Percentiles rank a stretch among this genome's conserved stretches.
Evolutionary conservation across 495 filamentous ascomycete species (phyloP).

Genomic region (Penicillium flavigenum): DNA sequence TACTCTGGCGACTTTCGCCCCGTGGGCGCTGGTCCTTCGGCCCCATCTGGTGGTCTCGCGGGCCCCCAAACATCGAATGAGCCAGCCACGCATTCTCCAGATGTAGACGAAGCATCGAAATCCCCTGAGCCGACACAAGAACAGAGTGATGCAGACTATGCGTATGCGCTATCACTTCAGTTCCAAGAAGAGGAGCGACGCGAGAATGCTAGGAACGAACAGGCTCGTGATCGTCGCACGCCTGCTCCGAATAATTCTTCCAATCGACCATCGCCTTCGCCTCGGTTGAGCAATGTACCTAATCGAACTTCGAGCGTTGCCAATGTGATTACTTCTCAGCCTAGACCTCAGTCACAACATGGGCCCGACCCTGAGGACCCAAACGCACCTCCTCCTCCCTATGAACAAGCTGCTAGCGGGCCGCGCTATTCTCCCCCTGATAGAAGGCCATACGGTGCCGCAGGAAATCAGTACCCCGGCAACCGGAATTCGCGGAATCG

Average conservation of each 20-base stretch:
- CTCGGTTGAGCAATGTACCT: slow-evolving; percentile 21
- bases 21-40: slow-evolving; percentile 58
- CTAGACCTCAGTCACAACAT: slow-evolving; percentile 19
- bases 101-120: slow-evolving; percentile 9
- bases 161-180: slow-evolving; percentile 48
- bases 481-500: slow-evolving; percentile 18
- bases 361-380: slow-evolving; percentile 40
- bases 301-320: slow-evolving; percentile 28
- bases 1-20: slow-evolving; percentile 87
- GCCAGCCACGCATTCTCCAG: slow-evolving; percentile 6
- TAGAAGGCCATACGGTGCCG: slow-evolving; percentile 46
- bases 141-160: slow-evolving; percentile 52
- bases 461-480: slow-evolving; percentile 16
- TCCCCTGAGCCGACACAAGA: slow-evolving; percentile 36
- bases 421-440: slow-evolving; percentile 62
- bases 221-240: slow-evolving; percentile 13
- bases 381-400: slow-evolving; percentile 70
- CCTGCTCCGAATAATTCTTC: slow-evolving; percentile 13
- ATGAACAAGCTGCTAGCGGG: slow-evolving; percentile 73
- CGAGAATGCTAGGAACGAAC: slow-evolving; percentile 18
- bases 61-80: slow-evolving; percentile 35
- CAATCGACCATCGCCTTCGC: slow-evolving; percentile 9
- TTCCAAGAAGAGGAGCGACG: slow-evolving; percentile 45
- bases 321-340: slow-evolving; percentile 15
- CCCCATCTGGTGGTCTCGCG: slow-evolving; percentile 22